These are phyloP conservation scores for Lithohypha guttulata DNA, from an alignment of 2,329 filamentous ascomycete species.

Conservation along the genomic window DNA sequence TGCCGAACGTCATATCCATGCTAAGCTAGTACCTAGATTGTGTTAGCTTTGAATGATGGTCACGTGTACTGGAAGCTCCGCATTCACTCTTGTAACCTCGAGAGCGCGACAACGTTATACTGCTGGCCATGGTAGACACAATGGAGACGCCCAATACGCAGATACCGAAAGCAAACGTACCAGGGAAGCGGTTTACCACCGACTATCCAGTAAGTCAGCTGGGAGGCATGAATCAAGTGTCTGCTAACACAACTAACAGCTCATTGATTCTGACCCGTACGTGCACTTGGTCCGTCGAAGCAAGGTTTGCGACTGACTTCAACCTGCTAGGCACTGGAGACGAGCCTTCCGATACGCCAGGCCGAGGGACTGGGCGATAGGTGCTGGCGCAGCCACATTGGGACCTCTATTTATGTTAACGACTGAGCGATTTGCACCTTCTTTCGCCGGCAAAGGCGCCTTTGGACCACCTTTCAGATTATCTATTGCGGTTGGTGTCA, in stretches of 20 bases:
- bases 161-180: conserved; percentile 42
- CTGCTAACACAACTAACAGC: conserved; percentile 44
- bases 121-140: too few species aligned
- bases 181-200: conserved; percentile 68
- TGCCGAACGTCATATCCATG: too few species aligned
- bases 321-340: conserved; percentile 56
- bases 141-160: too few species aligned
- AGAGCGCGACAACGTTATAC: too few species aligned
- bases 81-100: neutral
- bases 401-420: conserved; percentile 63
- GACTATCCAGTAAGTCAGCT: conserved; percentile 67
- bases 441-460: conserved; percentile 69
- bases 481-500: conserved; percentile 57
- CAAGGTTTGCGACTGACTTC: neutral
- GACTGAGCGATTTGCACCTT: conserved; percentile 78
- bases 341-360: conserved; percentile 83
- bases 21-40: too few species aligned
- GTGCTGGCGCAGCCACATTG: conserved; percentile 55
- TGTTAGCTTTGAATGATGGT: too few species aligned
- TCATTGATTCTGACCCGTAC: conserved; percentile 99
- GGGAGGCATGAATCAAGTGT: conserved; percentile 9
- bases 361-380: conserved; percentile 68
- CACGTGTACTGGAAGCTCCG: too few species aligned
- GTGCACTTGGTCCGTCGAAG: conserved; percentile 26
- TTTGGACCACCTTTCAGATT: conserved; percentile 77